Base-by-base conservation (phyloP, 1,284 basidiomycete genomes). In the Cryptococcus neoformans region DNA sequence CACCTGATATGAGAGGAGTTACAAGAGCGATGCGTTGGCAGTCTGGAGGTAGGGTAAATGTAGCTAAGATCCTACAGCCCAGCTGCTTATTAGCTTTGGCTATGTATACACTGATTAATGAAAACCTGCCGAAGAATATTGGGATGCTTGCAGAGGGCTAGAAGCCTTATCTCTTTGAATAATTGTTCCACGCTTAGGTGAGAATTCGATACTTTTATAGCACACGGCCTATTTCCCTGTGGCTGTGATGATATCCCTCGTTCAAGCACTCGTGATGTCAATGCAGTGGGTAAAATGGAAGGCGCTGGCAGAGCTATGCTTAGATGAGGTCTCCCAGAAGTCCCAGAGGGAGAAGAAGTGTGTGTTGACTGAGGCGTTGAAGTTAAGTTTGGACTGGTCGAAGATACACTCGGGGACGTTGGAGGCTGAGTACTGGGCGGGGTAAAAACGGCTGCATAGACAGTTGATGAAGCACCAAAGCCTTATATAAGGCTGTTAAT, bases 11-110 rank as follows among this genome's bases (percentile, higher is more conserved):
- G 2, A 74, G 57, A 7, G 74, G 74, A 0, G 74, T 76, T 50
- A 74, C 72, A 11, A 76, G 64, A 4, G 72, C 73, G 17, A 73
- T 65, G 5, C 73, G 62, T 1, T 59, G 36, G 51, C 72, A 64
- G 47, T 74, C 71, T 2, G 74, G 72, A 3, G 74, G 72, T 0
- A 75, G 57, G 3, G 72, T 75, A 53, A 74, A 75, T 0, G 72
- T 66, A 1, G 74, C 61, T 9, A 74, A 56, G 16, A 74, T 69
- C 12, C 73, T 72, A 39, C n/a, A 28, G 42, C 12, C 41, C 8
- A 12, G 10, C 17, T 5, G n/a, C 14, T 17, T 12, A 37, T 44
- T 36, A 53, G 28, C 34, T 6, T 42, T 34, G n/a, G 39, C 21
- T 28, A 38, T 36, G 14, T 12, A 38, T 37, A 44, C 11, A 48